Conservation (phyloP, 306 rosid genomes). For the Alnus glutinosa region DNA sequence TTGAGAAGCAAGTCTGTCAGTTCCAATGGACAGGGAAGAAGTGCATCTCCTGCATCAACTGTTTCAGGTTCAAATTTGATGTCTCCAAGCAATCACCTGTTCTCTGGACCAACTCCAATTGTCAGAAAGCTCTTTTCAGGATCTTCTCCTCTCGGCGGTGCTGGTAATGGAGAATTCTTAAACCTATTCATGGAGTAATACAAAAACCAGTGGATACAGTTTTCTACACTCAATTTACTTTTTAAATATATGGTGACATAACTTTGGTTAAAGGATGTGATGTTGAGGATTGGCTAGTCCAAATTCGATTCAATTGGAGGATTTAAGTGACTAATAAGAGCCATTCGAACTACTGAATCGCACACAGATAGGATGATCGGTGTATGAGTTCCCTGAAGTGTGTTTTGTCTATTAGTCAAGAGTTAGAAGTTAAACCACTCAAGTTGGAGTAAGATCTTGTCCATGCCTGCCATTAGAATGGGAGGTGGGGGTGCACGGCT, state of each 20-base stretch:
- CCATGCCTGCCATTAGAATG: not conserved
- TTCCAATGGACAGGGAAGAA: constrained; percentile 65
- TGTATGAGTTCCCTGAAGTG: not conserved
- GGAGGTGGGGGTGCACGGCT: not conserved
- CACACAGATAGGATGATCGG: not conserved
- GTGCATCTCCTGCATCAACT: constrained; percentile 63
- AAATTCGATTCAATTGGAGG: constrained; percentile 8
- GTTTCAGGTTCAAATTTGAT: constrained; percentile 44
- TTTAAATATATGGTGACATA: constrained; percentile 7
- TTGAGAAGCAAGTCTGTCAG: constrained; percentile 50
- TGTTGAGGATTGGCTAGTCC: constrained; percentile 12
- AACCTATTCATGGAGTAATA: constrained; percentile 10
- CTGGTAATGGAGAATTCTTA: constrained; percentile 44
- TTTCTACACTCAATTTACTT: not conserved
- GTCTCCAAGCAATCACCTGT: constrained; percentile 35
- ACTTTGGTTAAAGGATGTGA: not conserved
- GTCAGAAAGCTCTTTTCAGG: constrained; percentile 56
- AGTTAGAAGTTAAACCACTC: constrained; percentile 11
- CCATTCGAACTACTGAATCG: not conserved
- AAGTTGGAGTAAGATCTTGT: not conserved
- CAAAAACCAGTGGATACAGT: not conserved
- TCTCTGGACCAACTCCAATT: constrained; percentile 37
- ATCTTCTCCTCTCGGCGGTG: constrained; percentile 49
- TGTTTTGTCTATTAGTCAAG: constrained; percentile 3
- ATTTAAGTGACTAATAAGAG: not conserved